Base-by-base conservation (phyloP, 768 basidiomycete species). In the Trametes maxima region DNA sequence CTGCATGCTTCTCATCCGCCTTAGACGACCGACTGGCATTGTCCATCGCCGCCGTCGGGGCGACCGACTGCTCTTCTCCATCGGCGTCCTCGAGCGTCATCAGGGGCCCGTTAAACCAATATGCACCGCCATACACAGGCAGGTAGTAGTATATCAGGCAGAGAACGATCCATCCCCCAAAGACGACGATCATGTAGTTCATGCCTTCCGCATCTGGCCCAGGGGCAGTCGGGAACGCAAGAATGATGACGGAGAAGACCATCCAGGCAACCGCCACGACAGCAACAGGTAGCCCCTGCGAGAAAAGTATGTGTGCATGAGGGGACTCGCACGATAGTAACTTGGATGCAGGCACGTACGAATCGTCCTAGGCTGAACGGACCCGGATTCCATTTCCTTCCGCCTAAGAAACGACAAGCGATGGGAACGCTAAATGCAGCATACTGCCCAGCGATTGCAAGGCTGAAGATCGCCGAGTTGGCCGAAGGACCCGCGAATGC, bases 401-500 rank as follows among this genome's bases (percentile, higher is more conserved):
- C 70, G 49, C 71, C 69, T n/a, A 65, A 44, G 50, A 78, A 69
- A 13, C 75, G 73, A 51, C 68, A 66, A 24, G 59, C 62, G 57
- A 77, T 76, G 5, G 76, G 76, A 19, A 77, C 69, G 37, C 58
- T 69, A 64, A 70, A 76, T 8, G 72, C 70, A 13, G 67, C 63
- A 51, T 71, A 73, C 48, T 66, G 63, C 7, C 69, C 67, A 0
- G 64, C 61, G 33, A 72, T 56, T 3, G 51, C 66, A 14, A 70
- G 68, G 21, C 60, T 66, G 67, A 78, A 78, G 36, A 78, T 72
- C 16, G 77, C 76, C 37, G 72, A 72, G 61, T 74, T 74, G 3
- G 76, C 76, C 19, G 75, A 75, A 0, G 75, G 67, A 1, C 87
- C 86, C 0, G 85, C 86, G 54, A 89, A 88, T 0, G 79, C 79